A percentile compares a stretch with the other conserved stretches of the same genome.
These are phyloP conservation scores for Phytophthora pseudosyringae DNA, from an alignment of 352 stramenopile species.

Conservation along the genomic window DNA sequence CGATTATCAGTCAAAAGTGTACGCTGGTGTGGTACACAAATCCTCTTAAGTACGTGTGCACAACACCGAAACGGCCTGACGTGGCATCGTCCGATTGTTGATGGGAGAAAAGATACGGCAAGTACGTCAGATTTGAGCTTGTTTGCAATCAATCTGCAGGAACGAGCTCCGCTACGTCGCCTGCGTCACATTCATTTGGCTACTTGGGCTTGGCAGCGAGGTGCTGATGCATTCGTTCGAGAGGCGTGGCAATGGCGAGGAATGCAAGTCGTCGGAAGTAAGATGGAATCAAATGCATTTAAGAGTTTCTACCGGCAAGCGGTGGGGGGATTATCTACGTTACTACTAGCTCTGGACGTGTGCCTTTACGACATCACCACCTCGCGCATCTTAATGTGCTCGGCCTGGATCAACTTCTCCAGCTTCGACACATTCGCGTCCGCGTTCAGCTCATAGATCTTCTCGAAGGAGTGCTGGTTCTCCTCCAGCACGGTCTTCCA, in stretches of 20 bases:
- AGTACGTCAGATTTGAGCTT: conserved; percentile 4
- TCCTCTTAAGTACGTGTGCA: conserved; percentile 16
- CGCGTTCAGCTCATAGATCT: conserved; percentile 95
- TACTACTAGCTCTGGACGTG: conserved; percentile 31
- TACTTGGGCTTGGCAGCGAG: too few relatives aligned
- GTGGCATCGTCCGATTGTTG: conserved; percentile 28
- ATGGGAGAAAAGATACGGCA: conserved; percentile 15
- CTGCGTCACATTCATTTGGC: conserved; percentile 13
- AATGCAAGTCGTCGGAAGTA: background rate
- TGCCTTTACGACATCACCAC: conserved; percentile 67
- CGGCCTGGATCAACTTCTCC: conserved; percentile 85
- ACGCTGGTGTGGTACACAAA: background rate
- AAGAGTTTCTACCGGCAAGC: conserved; percentile 38
- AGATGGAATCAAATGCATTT: conserved; percentile 32
- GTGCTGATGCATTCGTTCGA: too few relatives aligned
- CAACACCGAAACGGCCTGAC: conserved; percentile 27
- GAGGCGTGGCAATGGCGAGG: too few relatives aligned
- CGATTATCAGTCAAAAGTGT: conserved; percentile 8
- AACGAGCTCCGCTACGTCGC: conserved; percentile 25
- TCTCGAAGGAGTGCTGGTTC: conserved; percentile 96
- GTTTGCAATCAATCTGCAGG: conserved; percentile 35
- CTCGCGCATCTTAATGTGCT: conserved; percentile 81
- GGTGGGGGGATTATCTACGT: conserved; percentile 37
- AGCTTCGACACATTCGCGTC: conserved; percentile 86
- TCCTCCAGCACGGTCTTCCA: conserved; percentile 94